Base-by-base conservation (phyloP, 306 rosid genomes). In the Carpinus viminea region DNA sequence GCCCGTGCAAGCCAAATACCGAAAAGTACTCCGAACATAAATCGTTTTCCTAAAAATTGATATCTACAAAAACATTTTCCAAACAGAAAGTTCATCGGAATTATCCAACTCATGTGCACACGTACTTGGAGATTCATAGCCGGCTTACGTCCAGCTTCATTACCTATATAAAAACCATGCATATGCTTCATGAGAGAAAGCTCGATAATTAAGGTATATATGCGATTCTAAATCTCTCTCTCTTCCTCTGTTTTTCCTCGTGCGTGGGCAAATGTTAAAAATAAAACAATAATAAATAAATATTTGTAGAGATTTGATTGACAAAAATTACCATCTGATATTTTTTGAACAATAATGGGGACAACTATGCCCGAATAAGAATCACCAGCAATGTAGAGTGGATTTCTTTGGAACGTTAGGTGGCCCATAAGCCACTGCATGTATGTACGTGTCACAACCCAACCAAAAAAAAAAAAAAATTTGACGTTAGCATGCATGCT, bases 361-460 rank as follows among this genome's bases (percentile, higher is more conserved):
- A 77, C 73, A 17, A 24, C 16, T 15, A 81, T 15, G 59, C 91
- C 89, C 9, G 93, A 46, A 47, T 87, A 89, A 2, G 96, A 91
- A 53, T 85, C 89, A 26, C 96, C 91, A 57, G 83, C 87, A 31
- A 91, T 12, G 52, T 84, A 87, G 47, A 89, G 50, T 41, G 85
- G 83, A 84, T 91, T 87, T 13, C 83, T 57, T 18, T 11, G 47
- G 75, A 90, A 88, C 21, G 76, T 46, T 3, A 91, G 78, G 69
- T 90, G 91, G 79, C 76, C 81, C 16, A 54, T 41, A 71, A 91
- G 66, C 93, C 96, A 91, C 93, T 90, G 76, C 73, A 76, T 16
- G 18, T 17, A 31, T 4, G n/a, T n/a, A n/a, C n/a, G 43, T 46
- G 78, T 81, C 64, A 57, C 64, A 57, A 20, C 13, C 16, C 56